Evolutionary conservation across 1,284 basidiomycete genomes (phyloP).

Genomic region (Microbotryum lychnidis-dioicae): DNA sequence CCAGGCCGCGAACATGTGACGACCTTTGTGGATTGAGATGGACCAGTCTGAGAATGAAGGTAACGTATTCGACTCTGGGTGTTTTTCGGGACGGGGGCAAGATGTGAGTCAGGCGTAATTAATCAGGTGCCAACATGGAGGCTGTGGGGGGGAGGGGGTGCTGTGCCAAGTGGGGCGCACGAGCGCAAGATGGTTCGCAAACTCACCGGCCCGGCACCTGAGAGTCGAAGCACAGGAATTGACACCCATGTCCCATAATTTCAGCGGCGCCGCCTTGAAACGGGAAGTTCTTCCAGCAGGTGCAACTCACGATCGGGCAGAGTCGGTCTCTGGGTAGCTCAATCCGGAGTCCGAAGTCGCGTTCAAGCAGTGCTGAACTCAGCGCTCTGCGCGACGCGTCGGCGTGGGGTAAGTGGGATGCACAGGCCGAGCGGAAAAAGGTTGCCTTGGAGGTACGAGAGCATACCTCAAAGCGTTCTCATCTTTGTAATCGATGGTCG

Average conservation of each 20-base stretch:
- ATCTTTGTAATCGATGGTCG: too few relatives aligned
- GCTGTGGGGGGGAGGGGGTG: background rate
- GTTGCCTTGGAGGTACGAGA: too few relatives aligned
- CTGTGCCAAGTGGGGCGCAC: fast-evolving
- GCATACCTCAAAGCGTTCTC: too few relatives aligned
- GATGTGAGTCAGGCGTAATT: background rate
- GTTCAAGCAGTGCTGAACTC: conserved; percentile 63
- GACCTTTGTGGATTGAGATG: background rate
- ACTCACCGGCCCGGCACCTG: conserved; percentile 32
- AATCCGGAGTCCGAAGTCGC: conserved; percentile 62
- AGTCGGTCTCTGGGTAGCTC: conserved; percentile 60
- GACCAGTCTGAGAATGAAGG: conserved; percentile 12
- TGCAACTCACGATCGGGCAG: conserved; percentile 67
- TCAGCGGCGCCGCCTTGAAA: background rate
- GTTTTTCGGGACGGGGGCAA: background rate
- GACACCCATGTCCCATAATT: too few relatives aligned
- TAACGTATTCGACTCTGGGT: conserved; percentile 60
- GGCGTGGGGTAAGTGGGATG: too few relatives aligned
- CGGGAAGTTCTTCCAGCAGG: fast-evolving
- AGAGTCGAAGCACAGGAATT: background rate
- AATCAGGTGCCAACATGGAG: background rate
- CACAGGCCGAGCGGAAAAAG: too few relatives aligned
- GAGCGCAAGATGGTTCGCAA: background rate
- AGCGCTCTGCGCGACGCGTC: conserved; percentile 49
- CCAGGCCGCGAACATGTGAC: conserved; percentile 40